A percentile compares a stretch with the other conserved stretches of the same genome.
These are phyloP conservation scores for Hyaloscypha hepaticicola DNA, from an alignment of 495 filamentous ascomycete genomes.

Conservation along the genomic window DNA sequence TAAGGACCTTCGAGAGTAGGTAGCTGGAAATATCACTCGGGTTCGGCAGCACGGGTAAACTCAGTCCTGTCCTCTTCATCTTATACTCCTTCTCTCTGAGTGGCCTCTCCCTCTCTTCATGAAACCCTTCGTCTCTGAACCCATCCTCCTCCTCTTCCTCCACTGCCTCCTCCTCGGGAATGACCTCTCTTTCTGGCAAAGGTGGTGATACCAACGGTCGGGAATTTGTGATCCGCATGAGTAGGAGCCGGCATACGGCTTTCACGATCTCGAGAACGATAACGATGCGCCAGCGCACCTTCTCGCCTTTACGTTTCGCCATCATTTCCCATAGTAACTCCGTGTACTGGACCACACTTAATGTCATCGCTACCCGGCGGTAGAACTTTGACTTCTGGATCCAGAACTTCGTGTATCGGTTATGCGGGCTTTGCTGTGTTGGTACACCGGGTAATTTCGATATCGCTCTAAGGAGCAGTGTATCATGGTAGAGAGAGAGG, in stretches of 20 bases:
- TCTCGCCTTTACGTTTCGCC: constrained; percentile 78
- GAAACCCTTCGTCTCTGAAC: constrained; percentile 31
- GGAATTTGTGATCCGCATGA: constrained; percentile 80
- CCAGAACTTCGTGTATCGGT: constrained; percentile 91
- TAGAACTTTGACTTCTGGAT: constrained; percentile 72
- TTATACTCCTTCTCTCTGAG: constrained; percentile 63
- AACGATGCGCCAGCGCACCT: constrained; percentile 84
- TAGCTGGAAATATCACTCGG: constrained; percentile 78
- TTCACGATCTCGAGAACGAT: constrained; percentile 84
- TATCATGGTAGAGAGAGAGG: constrained; percentile 91
- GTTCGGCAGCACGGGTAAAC: constrained; percentile 76
- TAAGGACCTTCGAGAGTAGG: constrained; percentile 86
- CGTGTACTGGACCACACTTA: constrained; percentile 90
- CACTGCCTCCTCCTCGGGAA: constrained; percentile 50
- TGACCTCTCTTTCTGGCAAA: constrained; percentile 78
- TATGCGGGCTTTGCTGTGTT: constrained; percentile 67
- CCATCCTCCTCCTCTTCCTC: constrained; percentile 44
- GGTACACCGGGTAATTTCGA: constrained; percentile 44
- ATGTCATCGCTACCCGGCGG: constrained; percentile 68
- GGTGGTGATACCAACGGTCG: constrained; percentile 81
- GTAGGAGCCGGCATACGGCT: constrained; percentile 77
- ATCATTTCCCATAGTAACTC: constrained; percentile 81
- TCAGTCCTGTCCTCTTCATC: constrained; percentile 92
- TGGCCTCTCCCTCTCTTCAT: constrained; percentile 4
- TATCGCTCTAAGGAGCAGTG: constrained; percentile 68